These are phyloP conservation scores for Coemansia sp. DNA, from an alignment of 192 early-diverging fungal species.

Conservation along the genomic window DNA sequence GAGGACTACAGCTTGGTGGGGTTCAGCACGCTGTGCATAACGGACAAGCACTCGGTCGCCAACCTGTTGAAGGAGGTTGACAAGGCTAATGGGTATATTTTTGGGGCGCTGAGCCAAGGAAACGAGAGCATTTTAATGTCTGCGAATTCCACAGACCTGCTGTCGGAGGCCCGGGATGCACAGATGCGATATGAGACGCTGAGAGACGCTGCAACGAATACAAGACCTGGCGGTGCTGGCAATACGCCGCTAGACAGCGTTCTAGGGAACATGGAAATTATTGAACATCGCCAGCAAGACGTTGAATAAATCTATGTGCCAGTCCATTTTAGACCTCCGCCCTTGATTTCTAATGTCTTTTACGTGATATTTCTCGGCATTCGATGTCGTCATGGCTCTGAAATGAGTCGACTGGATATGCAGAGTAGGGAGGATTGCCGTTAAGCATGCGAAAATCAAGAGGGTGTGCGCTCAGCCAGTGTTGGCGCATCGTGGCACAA, in stretches of 20 bases:
- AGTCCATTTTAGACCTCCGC: neutral
- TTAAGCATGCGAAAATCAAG: neutral
- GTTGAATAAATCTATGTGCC: neutral
- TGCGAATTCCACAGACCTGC: conserved; percentile 38
- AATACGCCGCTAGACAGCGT: neutral
- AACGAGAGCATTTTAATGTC: conserved; percentile 74
- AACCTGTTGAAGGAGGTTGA: conserved; percentile 78
- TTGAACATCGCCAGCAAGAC: conserved; percentile 1
- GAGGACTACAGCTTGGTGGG: conserved; percentile 91
- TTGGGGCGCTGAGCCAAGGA: conserved; percentile 73
- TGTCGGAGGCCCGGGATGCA: conserved; percentile 40
- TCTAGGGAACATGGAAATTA: conserved; percentile 11
- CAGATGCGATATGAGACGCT: conserved; percentile 37
- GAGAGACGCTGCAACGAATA: neutral
- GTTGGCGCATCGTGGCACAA: neutral
- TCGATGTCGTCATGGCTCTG: neutral
- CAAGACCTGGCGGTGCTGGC: neutral
- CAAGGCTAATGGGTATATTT: conserved; percentile 90
- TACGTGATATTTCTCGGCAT: neutral
- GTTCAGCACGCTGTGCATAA: conserved; percentile 81
- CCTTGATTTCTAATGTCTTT: neutral
- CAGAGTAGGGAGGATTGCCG: neutral
- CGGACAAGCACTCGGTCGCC: conserved; percentile 84
- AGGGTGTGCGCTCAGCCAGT: neutral
- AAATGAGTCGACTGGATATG: neutral